Evolutionary conservation across 2,329 filamentous ascomycete genomes (phyloP).

Genomic region (Aspergillus sp.): DNA sequence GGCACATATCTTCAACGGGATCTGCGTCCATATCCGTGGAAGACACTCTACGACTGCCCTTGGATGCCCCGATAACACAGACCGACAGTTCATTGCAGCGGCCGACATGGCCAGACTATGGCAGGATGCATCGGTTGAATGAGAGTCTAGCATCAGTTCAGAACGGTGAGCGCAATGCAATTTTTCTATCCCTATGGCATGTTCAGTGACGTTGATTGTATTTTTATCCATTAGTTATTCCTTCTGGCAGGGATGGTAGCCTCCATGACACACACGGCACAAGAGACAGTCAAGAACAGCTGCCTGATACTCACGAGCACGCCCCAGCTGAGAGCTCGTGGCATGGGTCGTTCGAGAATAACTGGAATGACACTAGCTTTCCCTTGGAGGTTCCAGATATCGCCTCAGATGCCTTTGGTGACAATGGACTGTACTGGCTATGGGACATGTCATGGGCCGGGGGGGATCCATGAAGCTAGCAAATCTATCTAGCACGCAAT

Average conservation of each 20-base stretch:
- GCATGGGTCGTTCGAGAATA: background rate
- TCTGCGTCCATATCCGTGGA: conserved; percentile 23
- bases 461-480: conserved; percentile 13
- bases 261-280: too few species aligned
- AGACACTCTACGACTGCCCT: conserved; percentile 26
- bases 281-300: too few species aligned
- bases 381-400: too few species aligned
- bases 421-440: conserved; percentile 32
- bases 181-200: too few species aligned
- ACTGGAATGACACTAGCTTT: conserved; percentile 14
- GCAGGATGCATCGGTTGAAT: conserved; percentile 24
- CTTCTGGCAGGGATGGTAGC: too few species aligned
- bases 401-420: too few species aligned
- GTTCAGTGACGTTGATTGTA: too few species aligned
- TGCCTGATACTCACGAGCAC: too few species aligned
- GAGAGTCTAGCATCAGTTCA: conserved; percentile 29
- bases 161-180: conserved; percentile 17
- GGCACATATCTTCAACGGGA: background rate
- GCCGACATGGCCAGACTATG: conserved; percentile 4
- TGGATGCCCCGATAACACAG: conserved; percentile 16
- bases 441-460: conserved; percentile 31
- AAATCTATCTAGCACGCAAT: background rate
- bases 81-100: background rate
- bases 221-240: too few species aligned
- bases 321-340: too few species aligned